Conservation (phyloP, 371 early-diverging fungal genomes). For the Entomophthora muscae region DNA sequence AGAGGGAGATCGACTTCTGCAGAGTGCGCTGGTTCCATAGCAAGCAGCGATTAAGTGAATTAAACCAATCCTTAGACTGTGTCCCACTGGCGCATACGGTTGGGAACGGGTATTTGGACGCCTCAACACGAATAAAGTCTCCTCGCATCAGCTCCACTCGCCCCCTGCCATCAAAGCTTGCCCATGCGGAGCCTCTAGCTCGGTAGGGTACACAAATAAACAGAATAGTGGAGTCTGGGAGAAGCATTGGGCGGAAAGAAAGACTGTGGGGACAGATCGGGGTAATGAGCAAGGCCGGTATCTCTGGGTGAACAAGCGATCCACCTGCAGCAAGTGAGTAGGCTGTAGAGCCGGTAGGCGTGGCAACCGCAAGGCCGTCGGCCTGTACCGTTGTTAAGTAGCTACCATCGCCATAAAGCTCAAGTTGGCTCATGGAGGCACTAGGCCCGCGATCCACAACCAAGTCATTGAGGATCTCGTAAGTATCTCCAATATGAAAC, state of each 20-base stretch:
- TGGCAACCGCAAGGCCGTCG: slow-evolving; percentile 79
- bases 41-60: slow-evolving; percentile 50
- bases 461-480: slow-evolving; percentile 53
- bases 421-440: slow-evolving; percentile 70
- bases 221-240: slow-evolving; percentile 72
- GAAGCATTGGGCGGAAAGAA: slow-evolving; percentile 80
- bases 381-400: slow-evolving; percentile 74
- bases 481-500: slow-evolving; percentile 16
- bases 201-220: slow-evolving; percentile 51
- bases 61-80: slow-evolving; percentile 71
- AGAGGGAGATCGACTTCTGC: slow-evolving; percentile 33
- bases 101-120: slow-evolving; percentile 70
- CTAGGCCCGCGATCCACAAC: slow-evolving; percentile 78
- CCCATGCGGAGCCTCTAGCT: slow-evolving; percentile 52
- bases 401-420: slow-evolving; percentile 71
- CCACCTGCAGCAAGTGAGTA: slow-evolving; percentile 88
- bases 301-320: slow-evolving; percentile 83
- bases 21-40: slow-evolving; percentile 65
- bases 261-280: slow-evolving; percentile 91
- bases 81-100: slow-evolving; percentile 59
- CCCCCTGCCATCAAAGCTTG: slow-evolving; percentile 77
- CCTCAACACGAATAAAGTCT: slow-evolving; percentile 69
- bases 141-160: slow-evolving; percentile 74
- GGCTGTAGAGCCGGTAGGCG: slow-evolving; percentile 91
- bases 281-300: slow-evolving; percentile 75